Base-by-base conservation (phyloP, 345 rosid genomes). In the Aethionema arabicum region DNA sequence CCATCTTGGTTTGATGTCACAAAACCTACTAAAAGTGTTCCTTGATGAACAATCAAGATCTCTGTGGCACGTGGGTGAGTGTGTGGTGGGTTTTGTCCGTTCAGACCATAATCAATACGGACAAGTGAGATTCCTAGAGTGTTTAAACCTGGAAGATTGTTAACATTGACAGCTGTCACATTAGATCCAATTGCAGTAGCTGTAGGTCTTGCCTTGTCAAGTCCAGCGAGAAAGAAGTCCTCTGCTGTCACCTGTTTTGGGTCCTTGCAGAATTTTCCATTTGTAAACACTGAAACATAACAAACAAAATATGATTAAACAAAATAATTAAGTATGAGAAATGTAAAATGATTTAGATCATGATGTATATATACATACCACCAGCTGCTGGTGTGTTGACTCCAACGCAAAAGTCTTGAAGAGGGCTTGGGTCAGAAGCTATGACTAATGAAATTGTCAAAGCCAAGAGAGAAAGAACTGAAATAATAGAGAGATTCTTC, bases 21-120 rank as follows among this genome's bases (percentile, higher is more conserved):
- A 46, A 72, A 72, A 0, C 76, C 76, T 3, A 55, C 72, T 0
- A 11, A n/a, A 32, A 73, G 60, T 0, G 58, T 56, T 16, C 77
- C 77, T 10, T 62, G 3, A 0, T 4, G 3, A 21, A 73, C 61
- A 10, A 10, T 4, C 43, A 73, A 37, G 38, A 62, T 51, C 62
- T 73, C 77, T 0, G 73, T 37, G 29, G 77, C 77, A 56, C 77
- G 77, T 15, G 77, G 77, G 6, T 73, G 77, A 2, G 47, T 67
- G 56, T 73, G 77, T 33, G 73, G 77, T 0, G 73, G 73, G 67
- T 44, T 67, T 4, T 36, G 41, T 8, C 77, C 74, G 2, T 39
- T 4, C 1, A 35, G 11, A 31, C 6, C 59, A 8, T 33, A 70
- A 8, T 70, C 74, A 1, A 63, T 37, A 32, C 74, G 74, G 6